Conservation (phyloP, 163 green algal genomes). For the Scenedesmus sp. region DNA sequence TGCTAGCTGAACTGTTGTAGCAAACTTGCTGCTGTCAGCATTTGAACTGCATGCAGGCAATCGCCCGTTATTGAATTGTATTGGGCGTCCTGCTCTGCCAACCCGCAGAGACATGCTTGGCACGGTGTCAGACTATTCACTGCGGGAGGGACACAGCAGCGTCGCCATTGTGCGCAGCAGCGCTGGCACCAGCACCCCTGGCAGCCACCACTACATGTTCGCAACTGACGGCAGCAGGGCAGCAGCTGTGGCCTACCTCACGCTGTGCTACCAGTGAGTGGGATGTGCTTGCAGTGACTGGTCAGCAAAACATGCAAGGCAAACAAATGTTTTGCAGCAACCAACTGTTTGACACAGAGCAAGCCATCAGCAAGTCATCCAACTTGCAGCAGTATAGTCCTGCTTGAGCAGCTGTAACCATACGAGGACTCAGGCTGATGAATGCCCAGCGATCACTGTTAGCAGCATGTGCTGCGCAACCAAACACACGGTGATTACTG, state of each 20-base stretch:
- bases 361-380: neutral
- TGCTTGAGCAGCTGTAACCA: neutral
- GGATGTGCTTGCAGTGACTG: neutral
- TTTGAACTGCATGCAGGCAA: neutral
- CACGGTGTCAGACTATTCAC: slow-evolving; percentile 69
- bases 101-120: slow-evolving; percentile 71
- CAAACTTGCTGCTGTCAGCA: neutral
- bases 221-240: slow-evolving; percentile 71
- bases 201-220: slow-evolving; percentile 63
- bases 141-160: slow-evolving; percentile 61
- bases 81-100: neutral
- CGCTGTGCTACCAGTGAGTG: slow-evolving; percentile 64
- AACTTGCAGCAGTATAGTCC: neutral
- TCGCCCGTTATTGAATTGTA: neutral
- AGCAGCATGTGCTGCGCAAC: too few relatives aligned
- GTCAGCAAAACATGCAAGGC: too few relatives aligned
- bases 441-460: too few relatives aligned
- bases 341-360: neutral
- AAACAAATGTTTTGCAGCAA: neutral
- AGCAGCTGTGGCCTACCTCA: slow-evolving; percentile 66
- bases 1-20: too few relatives aligned
- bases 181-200: neutral
- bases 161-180: slow-evolving; percentile 71
- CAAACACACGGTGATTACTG: neutral
- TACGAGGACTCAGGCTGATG: too few relatives aligned